phyloP scores from a whole-genome alignment of 495 filamentous ascomycete species.

The Podospora tetraspora region DNA sequence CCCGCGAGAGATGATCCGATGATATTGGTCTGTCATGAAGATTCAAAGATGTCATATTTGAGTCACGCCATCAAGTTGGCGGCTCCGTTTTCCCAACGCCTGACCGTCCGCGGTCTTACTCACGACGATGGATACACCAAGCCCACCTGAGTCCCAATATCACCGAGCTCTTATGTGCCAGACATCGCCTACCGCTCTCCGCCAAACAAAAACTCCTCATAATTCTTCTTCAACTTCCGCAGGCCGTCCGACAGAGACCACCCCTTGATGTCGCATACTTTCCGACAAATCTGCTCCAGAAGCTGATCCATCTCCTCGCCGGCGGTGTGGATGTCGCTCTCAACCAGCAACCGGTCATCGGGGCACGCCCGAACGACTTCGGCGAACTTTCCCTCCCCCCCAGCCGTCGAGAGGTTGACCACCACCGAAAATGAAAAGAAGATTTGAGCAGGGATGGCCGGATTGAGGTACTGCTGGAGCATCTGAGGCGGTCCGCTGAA shows the following conservation, averaged over 20 bases:
- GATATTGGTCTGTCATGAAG: neutral
- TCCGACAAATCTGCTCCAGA: conserved; percentile 66
- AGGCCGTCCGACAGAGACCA: conserved; percentile 74
- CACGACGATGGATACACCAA: neutral
- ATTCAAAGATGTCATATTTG: neutral
- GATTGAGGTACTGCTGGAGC: conserved; percentile 71
- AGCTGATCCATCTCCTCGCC: conserved; percentile 74
- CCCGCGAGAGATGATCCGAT: neutral
- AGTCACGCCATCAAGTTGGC: neutral
- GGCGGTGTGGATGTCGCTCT: conserved; percentile 87
- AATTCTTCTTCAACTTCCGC: conserved; percentile 66
- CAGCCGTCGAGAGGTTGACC: conserved; percentile 65
- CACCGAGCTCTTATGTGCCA: neutral
- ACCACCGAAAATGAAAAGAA: conserved; percentile 85
- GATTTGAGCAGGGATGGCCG: conserved; percentile 66
- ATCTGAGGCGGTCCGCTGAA: conserved; percentile 77
- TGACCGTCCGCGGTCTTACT: neutral
- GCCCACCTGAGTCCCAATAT: neutral
- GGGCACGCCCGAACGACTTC: conserved; percentile 70
- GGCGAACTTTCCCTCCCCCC: conserved; percentile 41
- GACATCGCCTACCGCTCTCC: neutral
- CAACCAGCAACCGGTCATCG: conserved; percentile 71
- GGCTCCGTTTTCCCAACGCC: neutral
- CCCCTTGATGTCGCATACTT: conserved; percentile 69
- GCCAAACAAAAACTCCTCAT: conserved; percentile 74